Base-by-base conservation (phyloP, 441 rosid genomes). In the Syzygium syzygioides region DNA sequence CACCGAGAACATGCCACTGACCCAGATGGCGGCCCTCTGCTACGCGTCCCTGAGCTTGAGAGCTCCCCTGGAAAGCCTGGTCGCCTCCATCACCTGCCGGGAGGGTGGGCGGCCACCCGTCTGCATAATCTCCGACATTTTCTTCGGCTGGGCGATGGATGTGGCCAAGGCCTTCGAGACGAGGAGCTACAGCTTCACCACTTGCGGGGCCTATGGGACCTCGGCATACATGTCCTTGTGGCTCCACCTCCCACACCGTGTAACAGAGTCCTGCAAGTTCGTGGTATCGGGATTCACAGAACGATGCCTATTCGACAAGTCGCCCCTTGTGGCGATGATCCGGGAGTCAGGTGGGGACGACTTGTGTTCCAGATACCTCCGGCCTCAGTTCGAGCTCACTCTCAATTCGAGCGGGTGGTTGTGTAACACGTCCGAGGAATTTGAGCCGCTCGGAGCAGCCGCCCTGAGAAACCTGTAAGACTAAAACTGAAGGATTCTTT, bases 61-160 rank as follows among this genome's bases (percentile, higher is more conserved):
- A 87, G 11, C 71, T 23, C 87, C 86, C 30, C 85, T 89, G 60
- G 84, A 84, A 85, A 87, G 62, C 9, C 87, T 91, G 71, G 55
- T 88, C 34, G 17, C 25, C 14, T 76, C 59, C 64, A 89, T 89
- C 20, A 60, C 87, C 32, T 2, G 52, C 48, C 62, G 45, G 25
- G 90, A 88, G 55, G 89, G 26, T 71, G 80, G 80, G 20, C 48
- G 50, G 5, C 14, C 86, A 2, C 91, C 88, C 7, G 55, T 62
- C 20, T 87, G 91, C 86, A 64, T 91, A 26, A 48, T 89, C 60
- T 89, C 89, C 4, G 71, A 87, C 53, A 59, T 86, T 86, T 89
- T 91, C 90, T 66, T 87, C 18, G 92, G 90, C 13, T 88, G 91
- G 91, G 87, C 90, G 1, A 79, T 87, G 17, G 87, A 89, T 20